These are phyloP conservation scores for Loxodes magnus DNA, from an alignment of 73 alveolate genomes.

Conservation along the genomic window DNA sequence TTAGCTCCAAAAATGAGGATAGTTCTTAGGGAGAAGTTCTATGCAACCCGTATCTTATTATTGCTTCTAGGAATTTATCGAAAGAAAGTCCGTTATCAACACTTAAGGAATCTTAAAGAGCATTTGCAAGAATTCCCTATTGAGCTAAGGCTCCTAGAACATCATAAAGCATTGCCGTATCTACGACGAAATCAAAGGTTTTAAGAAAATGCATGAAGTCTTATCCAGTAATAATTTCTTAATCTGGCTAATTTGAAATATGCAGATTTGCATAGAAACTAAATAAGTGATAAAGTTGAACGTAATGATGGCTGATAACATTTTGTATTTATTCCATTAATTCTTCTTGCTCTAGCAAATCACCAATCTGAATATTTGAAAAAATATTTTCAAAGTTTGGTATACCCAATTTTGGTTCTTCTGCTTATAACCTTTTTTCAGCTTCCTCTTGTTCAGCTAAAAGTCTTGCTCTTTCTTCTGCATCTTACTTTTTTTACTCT, in stretches of 20 bases:
- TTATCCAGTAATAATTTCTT: constrained; percentile 8
- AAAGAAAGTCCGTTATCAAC: no score
- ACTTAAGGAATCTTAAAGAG: no score
- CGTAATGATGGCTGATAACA: constrained; percentile 6
- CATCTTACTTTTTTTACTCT: constrained; percentile 6
- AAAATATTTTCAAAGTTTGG: constrained; percentile 11
- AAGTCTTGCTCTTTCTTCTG: no score
- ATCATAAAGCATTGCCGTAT: no score
- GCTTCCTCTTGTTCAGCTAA: constrained; percentile 1
- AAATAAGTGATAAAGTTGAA: constrained; percentile 2
- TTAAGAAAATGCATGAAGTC: constrained; percentile 7
- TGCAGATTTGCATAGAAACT: neutral
- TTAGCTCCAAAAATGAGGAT: no score
- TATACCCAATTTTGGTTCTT: neutral
- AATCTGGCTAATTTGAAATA: constrained; percentile 12
- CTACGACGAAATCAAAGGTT: constrained; percentile 5
- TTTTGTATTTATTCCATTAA: no score
- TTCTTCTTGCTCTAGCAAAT: no score
- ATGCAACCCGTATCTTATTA: no score
- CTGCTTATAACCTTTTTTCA: neutral
- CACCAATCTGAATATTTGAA: constrained; percentile 4
- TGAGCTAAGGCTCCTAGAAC: no score
- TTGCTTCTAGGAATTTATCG: no score
- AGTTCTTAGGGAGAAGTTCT: no score
- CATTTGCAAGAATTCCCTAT: no score